Conservation (phyloP, 257 asterid genomes). For the Ilex asprella region DNA sequence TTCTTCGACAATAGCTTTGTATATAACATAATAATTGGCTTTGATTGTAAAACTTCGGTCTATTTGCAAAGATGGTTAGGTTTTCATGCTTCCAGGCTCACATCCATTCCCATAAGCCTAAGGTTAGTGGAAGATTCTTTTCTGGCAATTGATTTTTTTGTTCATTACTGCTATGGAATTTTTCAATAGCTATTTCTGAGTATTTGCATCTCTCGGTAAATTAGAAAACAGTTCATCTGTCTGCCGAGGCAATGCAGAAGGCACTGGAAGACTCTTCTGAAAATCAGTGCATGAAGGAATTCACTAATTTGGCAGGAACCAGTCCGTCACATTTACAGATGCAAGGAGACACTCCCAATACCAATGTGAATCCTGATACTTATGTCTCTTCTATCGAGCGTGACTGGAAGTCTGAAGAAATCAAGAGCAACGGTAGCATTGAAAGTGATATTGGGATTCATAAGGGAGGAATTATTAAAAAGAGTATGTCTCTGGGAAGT, state of each 20-base stretch:
- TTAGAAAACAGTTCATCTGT: conserved; percentile 51
- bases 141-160: conserved; percentile 1
- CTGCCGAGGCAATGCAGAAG: conserved; percentile 49
- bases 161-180: too few relatives aligned
- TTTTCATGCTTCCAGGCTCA: conserved; percentile 89
- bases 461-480: conserved; percentile 31
- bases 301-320: conserved; percentile 21
- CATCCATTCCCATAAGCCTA: conserved; percentile 53
- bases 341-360: conserved; percentile 23
- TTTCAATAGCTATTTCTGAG: conserved; percentile 10
- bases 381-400: conserved; percentile 37
- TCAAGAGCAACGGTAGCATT: conserved; percentile 36
- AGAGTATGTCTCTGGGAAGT: conserved; percentile 66
- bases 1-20: conserved; percentile 25
- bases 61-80: conserved; percentile 49
- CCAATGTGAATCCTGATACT: conserved; percentile 23
- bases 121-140: conserved; percentile 44
- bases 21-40: conserved; percentile 22
- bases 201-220: conserved; percentile 17
- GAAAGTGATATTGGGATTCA: conserved; percentile 28
- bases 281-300: conserved; percentile 28
- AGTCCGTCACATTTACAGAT: conserved; percentile 23
- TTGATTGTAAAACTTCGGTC: conserved; percentile 27
- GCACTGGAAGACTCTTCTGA: conserved; percentile 43
- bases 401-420: conserved; percentile 54